phyloP scores from a whole-genome alignment of 2,329 filamentous ascomycete species.

The Trichoderma endophyticum region DNA sequence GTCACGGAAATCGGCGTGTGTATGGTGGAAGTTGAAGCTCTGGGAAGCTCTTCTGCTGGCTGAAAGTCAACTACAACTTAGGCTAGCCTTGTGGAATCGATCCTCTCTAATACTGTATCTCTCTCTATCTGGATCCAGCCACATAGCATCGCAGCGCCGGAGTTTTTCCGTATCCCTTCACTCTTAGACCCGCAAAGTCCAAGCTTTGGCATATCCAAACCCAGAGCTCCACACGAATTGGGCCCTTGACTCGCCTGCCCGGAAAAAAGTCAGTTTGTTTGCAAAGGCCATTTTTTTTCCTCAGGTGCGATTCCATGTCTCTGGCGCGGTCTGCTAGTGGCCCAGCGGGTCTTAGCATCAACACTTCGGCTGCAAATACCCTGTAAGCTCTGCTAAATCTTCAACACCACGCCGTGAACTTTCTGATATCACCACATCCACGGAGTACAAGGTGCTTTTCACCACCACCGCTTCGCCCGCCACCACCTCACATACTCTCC shows the following conservation, averaged over 20 bases:
- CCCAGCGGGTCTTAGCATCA: conserved; percentile 60
- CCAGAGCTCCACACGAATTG: conserved; percentile 19
- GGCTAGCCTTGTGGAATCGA: conserved; percentile 1
- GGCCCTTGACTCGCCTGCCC: conserved; percentile 13
- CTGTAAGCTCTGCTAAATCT: conserved; percentile 31
- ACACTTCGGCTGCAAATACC: conserved; percentile 58
- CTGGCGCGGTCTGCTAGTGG: conserved; percentile 57
- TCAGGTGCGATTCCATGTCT: conserved; percentile 39
- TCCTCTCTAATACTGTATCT: background rate
- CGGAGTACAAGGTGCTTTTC: background rate
- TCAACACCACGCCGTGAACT: conserved; percentile 12
- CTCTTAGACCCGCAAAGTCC: background rate
- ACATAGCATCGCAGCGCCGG: background rate
- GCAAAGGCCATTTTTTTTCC: conserved; percentile 17
- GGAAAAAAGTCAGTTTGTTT: conserved; percentile 9
- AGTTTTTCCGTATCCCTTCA: conserved; percentile 16
- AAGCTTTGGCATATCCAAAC: conserved; percentile 3
- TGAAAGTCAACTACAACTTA: background rate
- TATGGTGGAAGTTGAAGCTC: conserved; percentile 6
- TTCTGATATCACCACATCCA: conserved; percentile 2
- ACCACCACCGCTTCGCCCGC: background rate
- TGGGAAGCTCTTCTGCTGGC: conserved; percentile 5
- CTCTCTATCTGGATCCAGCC: background rate
- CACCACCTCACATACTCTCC: background rate
- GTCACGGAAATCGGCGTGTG: background rate